Percentiles rank a stretch among this genome's conserved stretches.
These are phyloP conservation scores for Chenopodium album DNA, from an alignment of 148 eudicot genomes.

Conservation along the genomic window DNA sequence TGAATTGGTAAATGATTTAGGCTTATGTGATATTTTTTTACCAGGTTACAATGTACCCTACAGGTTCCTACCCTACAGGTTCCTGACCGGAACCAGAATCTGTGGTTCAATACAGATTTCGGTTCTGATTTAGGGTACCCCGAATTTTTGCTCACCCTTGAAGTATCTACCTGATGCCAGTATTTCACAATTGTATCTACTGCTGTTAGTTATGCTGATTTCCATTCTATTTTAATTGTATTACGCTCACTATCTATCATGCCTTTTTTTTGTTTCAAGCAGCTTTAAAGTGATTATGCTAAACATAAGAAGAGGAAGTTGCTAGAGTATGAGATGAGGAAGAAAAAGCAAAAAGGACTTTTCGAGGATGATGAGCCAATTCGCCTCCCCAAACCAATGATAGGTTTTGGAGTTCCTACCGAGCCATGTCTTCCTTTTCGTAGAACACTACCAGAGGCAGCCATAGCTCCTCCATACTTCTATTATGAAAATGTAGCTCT, in stretches of 20 bases:
- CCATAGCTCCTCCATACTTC: constrained; percentile 76
- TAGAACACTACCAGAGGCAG: constrained; percentile 59
- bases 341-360: constrained; percentile 37
- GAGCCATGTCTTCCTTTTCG: constrained; percentile 21
- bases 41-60: no score
- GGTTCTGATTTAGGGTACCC: no score
- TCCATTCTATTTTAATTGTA: not conserved
- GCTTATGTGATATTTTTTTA: no score
- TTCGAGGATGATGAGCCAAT: constrained; percentile 48
- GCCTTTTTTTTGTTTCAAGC: not conserved
- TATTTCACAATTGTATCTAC: not conserved
- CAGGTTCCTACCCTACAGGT: no score
- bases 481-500: constrained; percentile 94
- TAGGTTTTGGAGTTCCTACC: constrained; percentile 78
- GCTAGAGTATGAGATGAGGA: constrained; percentile 23
- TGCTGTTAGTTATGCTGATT: not conserved
- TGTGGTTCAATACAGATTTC: no score
- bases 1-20: no score
- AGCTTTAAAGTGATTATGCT: constrained; percentile 13
- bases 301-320: constrained; percentile 53
- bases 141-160: no score
- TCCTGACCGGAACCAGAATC: no score
- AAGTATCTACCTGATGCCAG: not conserved
- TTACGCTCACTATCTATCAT: not conserved
- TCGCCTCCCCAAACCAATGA: constrained; percentile 87